phyloP scores from a whole-genome alignment of 208 protist species.

The Trichomonas tenax region DNA sequence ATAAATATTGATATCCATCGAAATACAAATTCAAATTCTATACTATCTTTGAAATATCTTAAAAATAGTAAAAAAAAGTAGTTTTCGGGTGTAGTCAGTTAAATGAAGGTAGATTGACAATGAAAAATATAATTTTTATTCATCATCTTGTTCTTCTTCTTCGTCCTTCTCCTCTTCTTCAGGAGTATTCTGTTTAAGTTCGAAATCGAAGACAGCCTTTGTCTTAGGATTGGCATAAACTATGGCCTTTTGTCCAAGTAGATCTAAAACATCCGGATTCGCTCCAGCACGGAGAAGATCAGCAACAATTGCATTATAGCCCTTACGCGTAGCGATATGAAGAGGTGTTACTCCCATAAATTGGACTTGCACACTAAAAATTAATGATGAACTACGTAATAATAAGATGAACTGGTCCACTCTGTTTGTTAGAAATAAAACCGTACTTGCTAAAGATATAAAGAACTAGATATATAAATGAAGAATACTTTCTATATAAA shows the following conservation, averaged over 20 bases:
- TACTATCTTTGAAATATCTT: no score
- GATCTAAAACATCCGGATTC: neutral
- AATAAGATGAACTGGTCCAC: neutral
- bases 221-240: conserved; percentile 7
- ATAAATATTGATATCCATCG: no score
- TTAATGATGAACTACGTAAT: neutral
- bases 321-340: neutral
- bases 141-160: neutral
- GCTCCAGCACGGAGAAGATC: neutral
- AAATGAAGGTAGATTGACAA: no score
- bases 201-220: neutral
- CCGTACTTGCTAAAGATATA: neutral
- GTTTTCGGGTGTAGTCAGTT: no score
- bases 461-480: neutral
- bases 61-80: no score
- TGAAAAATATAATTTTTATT: neutral
- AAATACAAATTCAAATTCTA: no score
- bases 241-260: neutral
- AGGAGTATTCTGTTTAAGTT: neutral
- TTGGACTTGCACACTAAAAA: neutral
- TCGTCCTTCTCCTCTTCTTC: neutral
- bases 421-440: neutral
- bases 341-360: conserved; percentile 5
- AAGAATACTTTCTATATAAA: neutral
- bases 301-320: conserved; percentile 12